These are phyloP conservation scores for Myxozyma sirexii DNA, from an alignment of 805 yeast genomes.

Conservation along the genomic window DNA sequence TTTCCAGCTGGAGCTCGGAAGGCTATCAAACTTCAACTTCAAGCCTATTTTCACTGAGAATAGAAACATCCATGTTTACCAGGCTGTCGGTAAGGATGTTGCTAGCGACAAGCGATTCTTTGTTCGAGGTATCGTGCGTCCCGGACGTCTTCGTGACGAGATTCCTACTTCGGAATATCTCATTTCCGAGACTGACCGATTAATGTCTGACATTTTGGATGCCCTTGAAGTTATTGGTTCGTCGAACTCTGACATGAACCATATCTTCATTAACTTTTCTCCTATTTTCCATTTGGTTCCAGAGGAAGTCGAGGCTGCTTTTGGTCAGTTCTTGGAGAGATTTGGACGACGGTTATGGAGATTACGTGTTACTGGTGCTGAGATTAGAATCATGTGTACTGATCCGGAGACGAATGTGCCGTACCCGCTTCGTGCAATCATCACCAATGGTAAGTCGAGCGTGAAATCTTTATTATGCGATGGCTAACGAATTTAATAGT, in stretches of 20 bases:
- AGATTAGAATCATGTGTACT: constrained; percentile 91
- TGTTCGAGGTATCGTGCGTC: constrained; percentile 95
- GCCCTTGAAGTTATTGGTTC: constrained; percentile 93
- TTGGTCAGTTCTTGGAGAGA: constrained; percentile 96
- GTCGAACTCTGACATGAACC: constrained; percentile 92
- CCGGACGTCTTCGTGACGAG: constrained; percentile 92
- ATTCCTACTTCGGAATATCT: constrained; percentile 90
- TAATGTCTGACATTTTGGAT: constrained; percentile 94
- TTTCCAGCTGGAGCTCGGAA: constrained; percentile 91
- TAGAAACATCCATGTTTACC: constrained; percentile 96
- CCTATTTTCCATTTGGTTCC: constrained; percentile 94
- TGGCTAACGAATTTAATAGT: constrained; percentile 46
- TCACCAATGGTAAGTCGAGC: constrained; percentile 60
- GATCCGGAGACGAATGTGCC: constrained; percentile 86
- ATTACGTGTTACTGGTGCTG: constrained; percentile 95
- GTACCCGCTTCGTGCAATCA: constrained; percentile 94
- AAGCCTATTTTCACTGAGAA: constrained; percentile 94
- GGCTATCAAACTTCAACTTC: constrained; percentile 92
- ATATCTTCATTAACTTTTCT: constrained; percentile 94
- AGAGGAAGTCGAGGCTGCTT: constrained; percentile 94
- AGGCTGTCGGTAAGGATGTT: constrained; percentile 92
- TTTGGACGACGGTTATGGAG: constrained; percentile 97
- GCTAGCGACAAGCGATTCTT: constrained; percentile 93
- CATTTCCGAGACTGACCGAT: constrained; percentile 93
- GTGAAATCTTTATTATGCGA: neutral